Conservation (phyloP, 495 filamentous ascomycete species). For the Penicillium cataractarum region DNA sequence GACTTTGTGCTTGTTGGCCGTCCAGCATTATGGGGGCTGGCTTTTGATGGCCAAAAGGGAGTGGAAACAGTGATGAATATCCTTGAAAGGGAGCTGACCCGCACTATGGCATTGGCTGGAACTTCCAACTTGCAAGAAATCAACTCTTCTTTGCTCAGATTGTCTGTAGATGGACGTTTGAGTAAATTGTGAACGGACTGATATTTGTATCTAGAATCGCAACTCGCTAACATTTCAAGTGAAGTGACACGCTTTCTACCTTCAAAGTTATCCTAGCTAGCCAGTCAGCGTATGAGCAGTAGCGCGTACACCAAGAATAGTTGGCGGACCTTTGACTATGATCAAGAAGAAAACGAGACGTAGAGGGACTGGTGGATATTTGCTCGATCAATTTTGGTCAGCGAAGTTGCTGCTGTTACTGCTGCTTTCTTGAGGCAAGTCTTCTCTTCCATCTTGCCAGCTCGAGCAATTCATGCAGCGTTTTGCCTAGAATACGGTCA, state of each 20-base stretch:
- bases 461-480: constrained; percentile 75
- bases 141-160: neutral
- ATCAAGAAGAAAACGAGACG: neutral
- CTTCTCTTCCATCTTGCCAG: constrained; percentile 79
- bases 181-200: neutral
- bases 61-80: neutral
- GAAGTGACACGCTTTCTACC: neutral
- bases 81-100: neutral
- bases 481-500: constrained; percentile 46
- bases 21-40: neutral
- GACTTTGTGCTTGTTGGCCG: neutral
- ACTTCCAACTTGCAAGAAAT: neutral
- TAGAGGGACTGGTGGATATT: neutral
- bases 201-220: neutral
- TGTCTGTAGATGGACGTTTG: neutral
- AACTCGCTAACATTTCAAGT: too few species aligned
- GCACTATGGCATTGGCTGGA: neutral
- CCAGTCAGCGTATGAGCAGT: neutral
- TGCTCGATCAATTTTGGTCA: neutral
- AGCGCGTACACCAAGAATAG: too few species aligned
- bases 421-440: constrained; percentile 30
- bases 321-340: too few species aligned
- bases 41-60: neutral
- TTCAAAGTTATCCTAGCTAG: neutral
- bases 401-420: constrained; percentile 7